phyloP scores from a whole-genome alignment of 768 basidiomycete genomes.

The Auricularia sp. region DNA sequence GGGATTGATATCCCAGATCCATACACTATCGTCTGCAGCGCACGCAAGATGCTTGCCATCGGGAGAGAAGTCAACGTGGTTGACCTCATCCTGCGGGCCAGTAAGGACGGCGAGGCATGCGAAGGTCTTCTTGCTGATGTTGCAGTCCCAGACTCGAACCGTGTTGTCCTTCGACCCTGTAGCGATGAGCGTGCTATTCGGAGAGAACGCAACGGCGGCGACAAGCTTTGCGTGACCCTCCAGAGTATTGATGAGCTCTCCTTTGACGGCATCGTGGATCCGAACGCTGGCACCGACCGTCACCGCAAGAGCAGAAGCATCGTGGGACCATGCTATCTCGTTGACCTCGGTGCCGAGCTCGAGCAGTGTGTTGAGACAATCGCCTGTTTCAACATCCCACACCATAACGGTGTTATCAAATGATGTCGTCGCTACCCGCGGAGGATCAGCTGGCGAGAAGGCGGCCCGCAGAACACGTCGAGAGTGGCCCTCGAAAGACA shows the following conservation, averaged over 20 bases:
- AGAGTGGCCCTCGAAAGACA: neutral
- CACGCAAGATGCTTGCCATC: neutral
- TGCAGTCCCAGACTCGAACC: slow-evolving; percentile 12
- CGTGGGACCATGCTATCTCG: neutral
- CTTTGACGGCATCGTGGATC: neutral
- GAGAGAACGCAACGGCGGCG: neutral
- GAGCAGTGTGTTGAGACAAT: neutral
- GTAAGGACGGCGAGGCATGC: neutral
- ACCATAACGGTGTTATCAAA: neutral
- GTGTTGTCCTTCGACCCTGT: slow-evolving; percentile 9
- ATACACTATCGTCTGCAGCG: neutral
- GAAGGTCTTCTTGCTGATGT: neutral
- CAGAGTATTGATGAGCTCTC: neutral
- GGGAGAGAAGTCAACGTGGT: neutral
- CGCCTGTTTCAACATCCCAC: neutral
- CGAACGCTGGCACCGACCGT: neutral
- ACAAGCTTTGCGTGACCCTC: neutral
- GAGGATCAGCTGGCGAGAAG: neutral
- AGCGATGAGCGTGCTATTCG: neutral
- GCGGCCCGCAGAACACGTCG: neutral
- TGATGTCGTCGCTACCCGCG: neutral
- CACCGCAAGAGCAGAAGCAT: neutral
- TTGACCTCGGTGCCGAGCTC: neutral
- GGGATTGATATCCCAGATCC: neutral
- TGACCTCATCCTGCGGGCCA: neutral